These are phyloP conservation scores for Linum usitatissimum DNA, from an alignment of 345 rosid species.

Conservation along the genomic window DNA sequence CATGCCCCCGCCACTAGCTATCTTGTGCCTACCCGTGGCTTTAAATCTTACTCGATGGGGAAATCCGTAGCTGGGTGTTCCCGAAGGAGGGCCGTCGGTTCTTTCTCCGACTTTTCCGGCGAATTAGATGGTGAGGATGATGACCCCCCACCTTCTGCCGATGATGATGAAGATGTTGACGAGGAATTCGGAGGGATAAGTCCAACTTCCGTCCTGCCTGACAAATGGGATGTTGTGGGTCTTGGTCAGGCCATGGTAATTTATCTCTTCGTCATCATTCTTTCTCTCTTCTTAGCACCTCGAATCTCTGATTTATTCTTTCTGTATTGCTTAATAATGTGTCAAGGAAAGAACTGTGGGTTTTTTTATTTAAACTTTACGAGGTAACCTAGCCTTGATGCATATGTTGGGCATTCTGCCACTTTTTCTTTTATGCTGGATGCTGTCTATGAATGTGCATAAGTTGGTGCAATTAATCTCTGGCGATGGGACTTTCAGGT, in stretches of 20 bases:
- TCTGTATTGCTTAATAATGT: neutral
- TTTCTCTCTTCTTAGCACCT: neutral
- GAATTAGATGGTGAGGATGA: constrained; percentile 26
- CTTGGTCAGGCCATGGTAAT: constrained; percentile 96
- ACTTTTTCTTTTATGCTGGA: neutral
- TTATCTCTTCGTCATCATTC: neutral
- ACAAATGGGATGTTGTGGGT: constrained; percentile 85
- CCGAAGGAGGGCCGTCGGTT: constrained; percentile 14
- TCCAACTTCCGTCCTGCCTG: constrained; percentile 41
- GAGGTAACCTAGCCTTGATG: neutral
- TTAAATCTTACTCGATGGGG: constrained; percentile 27
- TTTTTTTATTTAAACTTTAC: neutral
- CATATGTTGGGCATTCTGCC: neutral
- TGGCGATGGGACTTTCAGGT: constrained; percentile 37
- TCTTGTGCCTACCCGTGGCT: constrained; percentile 11
- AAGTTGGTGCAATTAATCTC: neutral
- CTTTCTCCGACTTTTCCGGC: constrained; percentile 18
- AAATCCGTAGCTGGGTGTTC: constrained; percentile 18
- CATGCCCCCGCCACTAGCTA: constrained; percentile 11
- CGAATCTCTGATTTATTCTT: neutral
- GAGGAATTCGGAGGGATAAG: constrained; percentile 7
- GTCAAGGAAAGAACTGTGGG: neutral
- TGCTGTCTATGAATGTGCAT: neutral
- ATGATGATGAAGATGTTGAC: constrained; percentile 26
- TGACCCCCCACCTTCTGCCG: constrained; percentile 23